A percentile compares a stretch with the other conserved stretches of the same genome.
Evolutionary conservation across 495 filamentous ascomycete species (phyloP).

Genomic region (Tuber indicum): DNA sequence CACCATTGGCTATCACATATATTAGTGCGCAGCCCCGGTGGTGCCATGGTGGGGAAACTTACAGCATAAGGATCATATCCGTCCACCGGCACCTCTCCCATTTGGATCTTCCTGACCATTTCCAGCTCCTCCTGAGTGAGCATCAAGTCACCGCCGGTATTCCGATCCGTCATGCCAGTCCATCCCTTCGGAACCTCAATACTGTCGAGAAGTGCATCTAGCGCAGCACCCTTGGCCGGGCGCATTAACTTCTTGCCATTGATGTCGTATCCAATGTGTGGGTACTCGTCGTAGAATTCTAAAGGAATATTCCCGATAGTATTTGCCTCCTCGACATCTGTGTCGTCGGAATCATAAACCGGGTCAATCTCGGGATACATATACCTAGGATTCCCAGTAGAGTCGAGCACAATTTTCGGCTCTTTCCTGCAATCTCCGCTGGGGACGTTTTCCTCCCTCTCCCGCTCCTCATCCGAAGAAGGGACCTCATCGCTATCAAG

Average conservation of each 20-base stretch:
- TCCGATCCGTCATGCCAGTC: constrained; percentile 90
- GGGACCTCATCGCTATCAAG: constrained; percentile 44
- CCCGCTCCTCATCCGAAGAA: constrained; percentile 40
- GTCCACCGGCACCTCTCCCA: constrained; percentile 80
- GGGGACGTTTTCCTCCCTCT: constrained; percentile 43
- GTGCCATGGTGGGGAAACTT: constrained; percentile 27
- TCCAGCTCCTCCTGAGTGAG: constrained; percentile 84
- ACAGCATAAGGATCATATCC: constrained; percentile 84
- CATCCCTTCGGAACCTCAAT: constrained; percentile 98
- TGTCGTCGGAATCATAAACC: constrained; percentile 91
- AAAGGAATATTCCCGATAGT: constrained; percentile 94
- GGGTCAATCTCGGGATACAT: constrained; percentile 86
- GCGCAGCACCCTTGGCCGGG: constrained; percentile 84
- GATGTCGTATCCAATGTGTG: constrained; percentile 97
- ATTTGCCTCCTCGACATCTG: constrained; percentile 72
- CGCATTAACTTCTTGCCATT: constrained; percentile 97
- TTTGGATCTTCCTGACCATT: constrained; percentile 77
- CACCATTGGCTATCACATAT: constrained; percentile 57
- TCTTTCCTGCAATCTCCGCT: neutral
- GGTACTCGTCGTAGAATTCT: constrained; percentile 92
- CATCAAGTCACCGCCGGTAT: constrained; percentile 84
- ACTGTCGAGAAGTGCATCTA: constrained; percentile 89
- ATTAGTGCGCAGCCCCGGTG: neutral
- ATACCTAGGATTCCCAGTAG: constrained; percentile 67
- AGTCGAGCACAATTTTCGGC: constrained; percentile 52